Evolutionary conservation across 257 asterid species (phyloP).

Genomic region (Anisodus tanguticus): DNA sequence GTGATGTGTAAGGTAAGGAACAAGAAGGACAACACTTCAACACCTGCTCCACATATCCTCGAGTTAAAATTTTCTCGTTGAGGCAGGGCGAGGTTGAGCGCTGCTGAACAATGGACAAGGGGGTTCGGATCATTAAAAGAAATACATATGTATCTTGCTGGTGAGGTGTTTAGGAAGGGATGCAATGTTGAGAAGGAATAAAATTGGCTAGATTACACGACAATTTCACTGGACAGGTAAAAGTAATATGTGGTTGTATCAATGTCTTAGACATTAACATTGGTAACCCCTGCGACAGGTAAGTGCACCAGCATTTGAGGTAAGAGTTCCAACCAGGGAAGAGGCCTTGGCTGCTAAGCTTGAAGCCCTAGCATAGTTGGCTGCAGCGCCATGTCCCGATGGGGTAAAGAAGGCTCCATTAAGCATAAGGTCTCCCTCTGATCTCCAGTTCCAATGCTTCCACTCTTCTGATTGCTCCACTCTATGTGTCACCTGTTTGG

Average conservation of each 20-base stretch:
- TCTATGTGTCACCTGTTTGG: constrained; percentile 90
- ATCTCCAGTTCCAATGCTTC: constrained; percentile 94
- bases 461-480: constrained; percentile 50
- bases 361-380: constrained; percentile 84
- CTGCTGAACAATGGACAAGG: constrained; percentile 24
- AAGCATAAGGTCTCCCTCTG: constrained; percentile 90
- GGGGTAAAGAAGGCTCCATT: constrained; percentile 83
- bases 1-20: constrained; percentile 22
- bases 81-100: constrained; percentile 60
- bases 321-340: constrained; percentile 65
- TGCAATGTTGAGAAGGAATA: constrained; percentile 13
- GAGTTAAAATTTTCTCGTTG: constrained; percentile 38
- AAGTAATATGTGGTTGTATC: background rate
- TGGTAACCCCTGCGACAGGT: constrained; percentile 57
- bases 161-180: constrained; percentile 30
- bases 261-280: constrained; percentile 46
- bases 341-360: constrained; percentile 86
- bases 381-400: constrained; percentile 72
- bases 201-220: constrained; percentile 18
- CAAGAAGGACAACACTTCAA: constrained; percentile 48
- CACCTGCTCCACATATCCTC: constrained; percentile 35
- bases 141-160: background rate
- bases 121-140: background rate
- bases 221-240: constrained; percentile 23
- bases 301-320: constrained; percentile 76